A percentile compares a stretch with the other conserved stretches of the same genome.
phyloP scores from a whole-genome alignment of 2,329 filamentous ascomycete species.

The Eutypella sp. region DNA sequence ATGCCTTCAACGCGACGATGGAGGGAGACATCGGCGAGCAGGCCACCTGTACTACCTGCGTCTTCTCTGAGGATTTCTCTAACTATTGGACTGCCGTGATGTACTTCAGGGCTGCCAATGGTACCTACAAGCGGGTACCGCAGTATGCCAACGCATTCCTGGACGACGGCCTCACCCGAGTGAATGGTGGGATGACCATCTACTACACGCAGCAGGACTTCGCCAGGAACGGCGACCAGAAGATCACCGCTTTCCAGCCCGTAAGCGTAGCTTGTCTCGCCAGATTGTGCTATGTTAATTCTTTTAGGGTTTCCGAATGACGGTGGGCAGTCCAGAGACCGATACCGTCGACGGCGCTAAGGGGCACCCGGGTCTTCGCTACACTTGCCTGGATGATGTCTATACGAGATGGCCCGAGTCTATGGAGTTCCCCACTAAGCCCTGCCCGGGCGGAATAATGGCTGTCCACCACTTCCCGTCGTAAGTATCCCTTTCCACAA shows the following conservation, averaged over 20 bases:
- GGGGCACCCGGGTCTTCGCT: slow-evolving; percentile 29
- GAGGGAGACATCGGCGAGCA: slow-evolving; percentile 11
- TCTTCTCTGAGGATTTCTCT: slow-evolving; percentile 9
- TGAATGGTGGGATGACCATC: slow-evolving; percentile 11
- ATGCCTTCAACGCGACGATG: slow-evolving; percentile 14
- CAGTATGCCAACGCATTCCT: slow-evolving; percentile 9
- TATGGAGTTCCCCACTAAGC: slow-evolving; percentile 29
- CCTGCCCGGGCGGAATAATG: slow-evolving; percentile 34
- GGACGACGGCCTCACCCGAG: slow-evolving; percentile 6
- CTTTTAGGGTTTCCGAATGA: slow-evolving; percentile 39
- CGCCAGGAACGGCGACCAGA: slow-evolving; percentile 15
- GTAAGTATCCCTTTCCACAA: slow-evolving; percentile 2
- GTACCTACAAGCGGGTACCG: slow-evolving; percentile 9
- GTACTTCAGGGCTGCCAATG: slow-evolving; percentile 9
- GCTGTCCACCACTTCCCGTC: slow-evolving; percentile 31
- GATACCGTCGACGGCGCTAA: slow-evolving; percentile 16
- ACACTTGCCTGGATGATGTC: slow-evolving; percentile 31
- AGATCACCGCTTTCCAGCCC: slow-evolving; percentile 35
- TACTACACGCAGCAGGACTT: slow-evolving; percentile 12
- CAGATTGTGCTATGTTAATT: too few relatives aligned
- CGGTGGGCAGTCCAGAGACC: slow-evolving; percentile 26
- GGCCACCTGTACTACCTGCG: slow-evolving; percentile 12
- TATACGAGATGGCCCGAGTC: slow-evolving; percentile 31
- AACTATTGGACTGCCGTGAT: slow-evolving; percentile 10
- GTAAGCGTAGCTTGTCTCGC: slow-evolving; percentile 10